Percentiles rank a stretch among this genome's conserved stretches.
Conservation (phyloP, 192 early-diverging fungal genomes). For the Entomortierella parvispora region DNA sequence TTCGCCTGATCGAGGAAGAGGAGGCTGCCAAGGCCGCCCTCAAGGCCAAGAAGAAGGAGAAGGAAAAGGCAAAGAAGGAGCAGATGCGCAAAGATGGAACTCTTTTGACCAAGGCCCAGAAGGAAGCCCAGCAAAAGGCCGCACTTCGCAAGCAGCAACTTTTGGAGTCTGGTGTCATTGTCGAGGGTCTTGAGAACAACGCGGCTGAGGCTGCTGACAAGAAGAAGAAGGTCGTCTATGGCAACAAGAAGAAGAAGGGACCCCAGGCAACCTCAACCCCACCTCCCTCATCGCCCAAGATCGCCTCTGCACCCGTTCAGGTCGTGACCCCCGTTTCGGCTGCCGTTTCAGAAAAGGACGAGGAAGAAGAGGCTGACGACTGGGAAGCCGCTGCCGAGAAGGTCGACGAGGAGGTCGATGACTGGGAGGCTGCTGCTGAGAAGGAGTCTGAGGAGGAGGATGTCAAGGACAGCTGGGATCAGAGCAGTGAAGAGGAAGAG, state of each 20-base stretch:
- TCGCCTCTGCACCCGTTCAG: constrained; percentile 39
- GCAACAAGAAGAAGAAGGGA: constrained; percentile 79
- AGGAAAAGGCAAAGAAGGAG: constrained; percentile 87
- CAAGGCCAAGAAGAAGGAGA: constrained; percentile 82
- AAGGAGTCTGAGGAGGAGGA: constrained; percentile 62
- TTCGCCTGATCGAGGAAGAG: constrained; percentile 77
- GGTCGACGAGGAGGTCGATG: constrained; percentile 35
- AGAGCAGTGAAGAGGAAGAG: constrained; percentile 57
- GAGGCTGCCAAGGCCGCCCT: constrained; percentile 82
- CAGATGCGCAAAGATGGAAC: constrained; percentile 93
- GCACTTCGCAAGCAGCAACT: constrained; percentile 79
- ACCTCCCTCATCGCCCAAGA: constrained; percentile 52
- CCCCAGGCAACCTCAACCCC: constrained; percentile 43
- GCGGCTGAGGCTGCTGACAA: constrained; percentile 55
- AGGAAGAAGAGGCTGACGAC: constrained; percentile 30
- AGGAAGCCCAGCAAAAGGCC: constrained; percentile 78
- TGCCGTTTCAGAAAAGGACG: constrained; percentile 57
- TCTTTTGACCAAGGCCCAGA: constrained; percentile 93
- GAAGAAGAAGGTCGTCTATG: constrained; percentile 78
- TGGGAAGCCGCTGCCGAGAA: constrained; percentile 60
- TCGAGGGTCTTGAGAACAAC: constrained; percentile 71
- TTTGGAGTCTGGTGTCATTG: constrained; percentile 81
- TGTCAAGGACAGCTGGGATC: constrained; percentile 67
- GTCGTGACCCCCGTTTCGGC: constrained; percentile 49
- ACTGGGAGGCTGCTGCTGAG: constrained; percentile 57